Conservation (phyloP, 208 protist species). For the Lotmaria passim region DNA sequence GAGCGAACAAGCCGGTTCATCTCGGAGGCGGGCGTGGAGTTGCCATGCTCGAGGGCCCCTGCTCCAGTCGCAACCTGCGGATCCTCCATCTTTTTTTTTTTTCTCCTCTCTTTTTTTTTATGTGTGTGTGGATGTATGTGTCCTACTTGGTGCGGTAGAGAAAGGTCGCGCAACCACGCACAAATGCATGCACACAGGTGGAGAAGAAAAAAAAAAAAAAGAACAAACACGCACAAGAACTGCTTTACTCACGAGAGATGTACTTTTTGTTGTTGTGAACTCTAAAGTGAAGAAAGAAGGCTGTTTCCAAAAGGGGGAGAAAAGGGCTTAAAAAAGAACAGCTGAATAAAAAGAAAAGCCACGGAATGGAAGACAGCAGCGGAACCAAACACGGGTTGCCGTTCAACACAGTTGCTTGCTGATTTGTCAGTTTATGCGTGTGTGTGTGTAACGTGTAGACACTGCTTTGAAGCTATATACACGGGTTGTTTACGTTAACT, state of each 20-base stretch:
- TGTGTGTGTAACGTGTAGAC: background rate
- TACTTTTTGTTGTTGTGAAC: no score
- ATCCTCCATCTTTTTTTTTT: conserved; percentile 17
- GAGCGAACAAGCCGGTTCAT: conserved; percentile 49
- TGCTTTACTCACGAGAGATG: no score
- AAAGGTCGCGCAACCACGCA: no score
- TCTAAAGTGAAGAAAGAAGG: background rate
- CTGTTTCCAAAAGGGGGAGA: background rate
- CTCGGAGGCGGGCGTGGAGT: background rate
- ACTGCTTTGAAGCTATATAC: background rate
- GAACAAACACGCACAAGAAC: background rate
- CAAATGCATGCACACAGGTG: conserved; percentile 23
- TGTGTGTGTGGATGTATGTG: background rate
- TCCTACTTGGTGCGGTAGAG: background rate
- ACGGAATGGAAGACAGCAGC: background rate
- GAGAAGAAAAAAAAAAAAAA: conserved; percentile 25
- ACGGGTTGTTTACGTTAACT: background rate
- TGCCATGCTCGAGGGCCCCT: conserved; percentile 3
- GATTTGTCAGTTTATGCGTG: background rate
- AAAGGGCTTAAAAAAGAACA: background rate
- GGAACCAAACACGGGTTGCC: background rate
- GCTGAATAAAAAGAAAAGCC: background rate
- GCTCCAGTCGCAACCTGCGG: background rate
- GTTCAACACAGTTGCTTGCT: background rate
- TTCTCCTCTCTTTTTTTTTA: background rate